Conservation (phyloP, 306 rosid species). For the Chamaecrista fasciculata region DNA sequence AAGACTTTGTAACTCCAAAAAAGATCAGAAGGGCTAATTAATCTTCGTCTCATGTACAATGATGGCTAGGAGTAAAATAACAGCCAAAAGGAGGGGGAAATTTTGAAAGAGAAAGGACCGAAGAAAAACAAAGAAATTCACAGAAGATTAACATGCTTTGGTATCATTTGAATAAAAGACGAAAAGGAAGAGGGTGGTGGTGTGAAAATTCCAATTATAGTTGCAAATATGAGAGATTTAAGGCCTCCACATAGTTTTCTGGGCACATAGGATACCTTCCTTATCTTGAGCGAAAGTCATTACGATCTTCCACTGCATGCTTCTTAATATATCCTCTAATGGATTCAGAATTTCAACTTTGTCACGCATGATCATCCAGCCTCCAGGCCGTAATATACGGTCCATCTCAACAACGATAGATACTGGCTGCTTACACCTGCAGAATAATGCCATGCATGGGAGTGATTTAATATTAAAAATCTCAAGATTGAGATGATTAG, state of each 20-base stretch:
- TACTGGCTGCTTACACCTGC: constrained; percentile 86
- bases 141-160: constrained; percentile 8
- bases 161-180: background rate
- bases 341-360: constrained; percentile 77
- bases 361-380: constrained; percentile 89
- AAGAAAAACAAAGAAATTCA: background rate
- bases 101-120: background rate
- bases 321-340: constrained; percentile 66
- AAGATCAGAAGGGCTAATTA: background rate
- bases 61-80: constrained; percentile 3
- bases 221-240: constrained; percentile 27
- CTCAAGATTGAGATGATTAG: no score
- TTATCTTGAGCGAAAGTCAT: constrained; percentile 69
- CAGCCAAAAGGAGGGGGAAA: background rate
- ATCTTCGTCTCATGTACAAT: constrained; percentile 2
- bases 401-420: constrained; percentile 92
- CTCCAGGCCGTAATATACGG: constrained; percentile 82
- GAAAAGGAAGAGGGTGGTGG: background rate
- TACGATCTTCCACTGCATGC: constrained; percentile 75
- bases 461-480: background rate
- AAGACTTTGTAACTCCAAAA: background rate
- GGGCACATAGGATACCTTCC: constrained; percentile 87
- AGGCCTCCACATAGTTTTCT: constrained; percentile 83
- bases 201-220: background rate
- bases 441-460: background rate